These are phyloP conservation scores for Cutaneotrichosporon daszewskae DNA, from an alignment of 1,284 basidiomycete genomes.

Conservation along the genomic window DNA sequence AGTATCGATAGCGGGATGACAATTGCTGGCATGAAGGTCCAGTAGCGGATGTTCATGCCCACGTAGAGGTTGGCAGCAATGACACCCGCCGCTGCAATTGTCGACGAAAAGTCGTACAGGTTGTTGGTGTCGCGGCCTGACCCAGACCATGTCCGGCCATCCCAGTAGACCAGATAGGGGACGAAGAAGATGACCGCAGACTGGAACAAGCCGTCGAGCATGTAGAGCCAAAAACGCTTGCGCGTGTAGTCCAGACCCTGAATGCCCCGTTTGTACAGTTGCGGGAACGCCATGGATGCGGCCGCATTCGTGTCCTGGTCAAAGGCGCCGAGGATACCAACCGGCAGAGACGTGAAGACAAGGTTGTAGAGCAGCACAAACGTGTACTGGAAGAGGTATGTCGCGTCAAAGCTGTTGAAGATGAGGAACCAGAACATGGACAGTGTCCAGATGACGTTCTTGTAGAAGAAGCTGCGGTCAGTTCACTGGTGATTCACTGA, in stretches of 20 bases:
- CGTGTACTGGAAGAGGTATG: constrained; percentile 93
- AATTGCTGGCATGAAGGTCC: constrained; percentile 80
- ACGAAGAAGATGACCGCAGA: constrained; percentile 86
- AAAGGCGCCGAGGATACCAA: constrained; percentile 85
- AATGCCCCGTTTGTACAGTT: constrained; percentile 89
- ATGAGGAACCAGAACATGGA: constrained; percentile 92
- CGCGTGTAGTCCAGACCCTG: constrained; percentile 88
- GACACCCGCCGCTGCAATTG: constrained; percentile 78
- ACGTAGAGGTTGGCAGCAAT: constrained; percentile 82
- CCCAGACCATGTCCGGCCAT: constrained; percentile 59
- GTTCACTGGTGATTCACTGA: no score
- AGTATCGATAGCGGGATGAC: constrained; percentile 72
- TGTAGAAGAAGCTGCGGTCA: constrained; percentile 78
- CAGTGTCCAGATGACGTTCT: constrained; percentile 57
- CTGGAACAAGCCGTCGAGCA: constrained; percentile 90
- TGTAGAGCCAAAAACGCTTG: constrained; percentile 87
- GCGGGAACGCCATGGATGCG: constrained; percentile 84
- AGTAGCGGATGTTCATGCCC: constrained; percentile 81
- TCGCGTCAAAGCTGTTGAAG: constrained; percentile 80
- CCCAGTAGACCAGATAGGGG: constrained; percentile 70
- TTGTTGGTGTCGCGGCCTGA: constrained; percentile 70
- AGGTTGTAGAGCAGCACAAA: constrained; percentile 87
- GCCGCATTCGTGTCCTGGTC: constrained; percentile 92
- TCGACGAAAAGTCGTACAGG: constrained; percentile 86
- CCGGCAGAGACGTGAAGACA: constrained; percentile 88